Conservation (phyloP, 805 yeast genomes). For the Hanseniaspora clermontiae region DNA sequence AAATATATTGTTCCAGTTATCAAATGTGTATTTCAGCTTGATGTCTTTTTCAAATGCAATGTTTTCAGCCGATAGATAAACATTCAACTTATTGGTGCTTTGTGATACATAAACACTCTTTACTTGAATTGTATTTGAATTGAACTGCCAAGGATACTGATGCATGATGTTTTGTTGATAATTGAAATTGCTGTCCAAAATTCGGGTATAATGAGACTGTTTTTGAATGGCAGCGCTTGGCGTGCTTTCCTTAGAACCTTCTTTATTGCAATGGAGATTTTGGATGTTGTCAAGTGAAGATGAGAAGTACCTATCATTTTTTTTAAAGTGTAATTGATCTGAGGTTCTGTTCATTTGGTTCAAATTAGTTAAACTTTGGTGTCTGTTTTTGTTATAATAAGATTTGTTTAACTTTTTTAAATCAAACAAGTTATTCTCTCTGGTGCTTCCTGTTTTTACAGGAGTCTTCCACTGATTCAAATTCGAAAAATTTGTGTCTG, state of each 20-base stretch:
- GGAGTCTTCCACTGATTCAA: not conserved
- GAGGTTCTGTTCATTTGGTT: not conserved
- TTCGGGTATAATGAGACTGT: not conserved
- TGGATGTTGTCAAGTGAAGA: not conserved
- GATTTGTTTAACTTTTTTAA: not conserved
- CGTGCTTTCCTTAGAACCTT: not conserved
- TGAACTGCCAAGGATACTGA: conserved; percentile 7
- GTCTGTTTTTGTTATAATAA: not conserved
- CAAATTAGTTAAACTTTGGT: not conserved
- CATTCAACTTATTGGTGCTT: conserved; percentile 15
- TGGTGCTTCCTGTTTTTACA: not conserved
- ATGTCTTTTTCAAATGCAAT: conserved; percentile 26
- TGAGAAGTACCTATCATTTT: not conserved
- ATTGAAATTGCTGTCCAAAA: conserved; percentile 4
- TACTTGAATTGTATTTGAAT: conserved; percentile 2
- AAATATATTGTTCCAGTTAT: conserved; percentile 26
- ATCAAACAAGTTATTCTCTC: not conserved
- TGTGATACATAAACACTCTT: not conserved
- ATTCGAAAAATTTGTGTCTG: not conserved
- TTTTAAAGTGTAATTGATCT: not conserved
- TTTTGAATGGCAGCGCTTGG: not conserved
- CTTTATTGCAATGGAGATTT: not conserved
- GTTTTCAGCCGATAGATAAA: conserved; percentile 24
- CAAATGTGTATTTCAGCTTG: conserved; percentile 26
- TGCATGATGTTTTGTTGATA: not conserved